These are phyloP conservation scores for Infundibulicybe gibba DNA, from an alignment of 768 basidiomycete species.

Conservation along the genomic window DNA sequence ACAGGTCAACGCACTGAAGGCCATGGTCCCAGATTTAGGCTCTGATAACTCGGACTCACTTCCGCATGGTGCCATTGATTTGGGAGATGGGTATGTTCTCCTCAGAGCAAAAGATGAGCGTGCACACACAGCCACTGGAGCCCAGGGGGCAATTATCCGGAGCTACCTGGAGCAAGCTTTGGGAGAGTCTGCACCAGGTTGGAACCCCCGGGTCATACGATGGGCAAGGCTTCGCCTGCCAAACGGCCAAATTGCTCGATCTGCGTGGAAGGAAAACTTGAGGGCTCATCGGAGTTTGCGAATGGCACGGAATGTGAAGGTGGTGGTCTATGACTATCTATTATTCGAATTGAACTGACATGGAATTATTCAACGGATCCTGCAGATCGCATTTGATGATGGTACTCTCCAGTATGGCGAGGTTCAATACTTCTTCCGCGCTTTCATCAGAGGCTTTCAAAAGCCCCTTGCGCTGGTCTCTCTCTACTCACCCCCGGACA, in stretches of 20 bases:
- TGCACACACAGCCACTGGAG: neutral
- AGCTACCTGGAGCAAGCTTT: constrained; percentile 1
- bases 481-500: constrained; percentile 14
- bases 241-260: constrained; percentile 25
- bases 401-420: constrained; percentile 8
- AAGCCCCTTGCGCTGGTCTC: constrained; percentile 14
- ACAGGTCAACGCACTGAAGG: constrained; percentile 12
- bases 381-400: too few species aligned
- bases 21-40: constrained; percentile 11
- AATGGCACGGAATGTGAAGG: constrained; percentile 19
- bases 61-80: constrained; percentile 1
- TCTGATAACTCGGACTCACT: neutral
- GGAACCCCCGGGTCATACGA: constrained; percentile 1
- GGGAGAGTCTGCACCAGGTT: neutral
- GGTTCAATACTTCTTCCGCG: constrained; percentile 16
- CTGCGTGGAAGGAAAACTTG: constrained; percentile 19
- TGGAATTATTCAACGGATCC: too few species aligned
- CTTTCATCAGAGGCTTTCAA: neutral
- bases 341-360: too few species aligned
- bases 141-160: neutral
- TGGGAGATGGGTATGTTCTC: constrained; percentile 4
- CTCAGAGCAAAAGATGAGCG: neutral
- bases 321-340: too few species aligned
- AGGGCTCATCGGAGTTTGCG: constrained; percentile 5
- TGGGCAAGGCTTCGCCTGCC: constrained; percentile 28